These are phyloP conservation scores for Backusella australiensis DNA, from an alignment of 192 early-diverging fungal genomes.

Conservation along the genomic window DNA sequence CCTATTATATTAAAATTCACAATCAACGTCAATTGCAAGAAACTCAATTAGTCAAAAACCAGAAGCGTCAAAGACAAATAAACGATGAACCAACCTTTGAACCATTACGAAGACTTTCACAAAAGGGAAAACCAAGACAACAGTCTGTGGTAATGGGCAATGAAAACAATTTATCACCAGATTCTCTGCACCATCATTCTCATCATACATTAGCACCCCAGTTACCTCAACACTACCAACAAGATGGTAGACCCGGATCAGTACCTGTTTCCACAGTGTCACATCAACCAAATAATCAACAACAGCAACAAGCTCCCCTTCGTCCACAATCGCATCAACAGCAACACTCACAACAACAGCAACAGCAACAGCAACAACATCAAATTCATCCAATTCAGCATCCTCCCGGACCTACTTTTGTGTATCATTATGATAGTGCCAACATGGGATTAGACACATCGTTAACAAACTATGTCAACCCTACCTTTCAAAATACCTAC, in stretches of 20 bases:
- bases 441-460: not conserved
- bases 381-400: not conserved
- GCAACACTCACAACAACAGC: not conserved
- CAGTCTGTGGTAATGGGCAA: not conserved
- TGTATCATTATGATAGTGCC: constrained; percentile 9
- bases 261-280: not conserved
- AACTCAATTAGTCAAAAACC: constrained; percentile 6
- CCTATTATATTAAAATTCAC: constrained; percentile 26
- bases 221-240: not conserved
- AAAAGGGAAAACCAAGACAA: not conserved
- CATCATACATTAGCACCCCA: not conserved
- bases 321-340: not conserved
- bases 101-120: constrained; percentile 1
- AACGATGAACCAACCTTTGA: constrained; percentile 8
- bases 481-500: constrained; percentile 13
- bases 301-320: not conserved
- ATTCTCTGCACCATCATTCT: not conserved
- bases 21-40: constrained; percentile 18
- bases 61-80: not conserved
- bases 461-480: constrained; percentile 15
- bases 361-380: not conserved
- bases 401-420: constrained; percentile 3
- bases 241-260: not conserved
- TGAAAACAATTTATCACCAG: not conserved
- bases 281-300: not conserved